Percentiles rank a stretch among this genome's conserved stretches.
Conservation (phyloP, 192 early-diverging fungal species). For the Backusella tuberculispora region DNA sequence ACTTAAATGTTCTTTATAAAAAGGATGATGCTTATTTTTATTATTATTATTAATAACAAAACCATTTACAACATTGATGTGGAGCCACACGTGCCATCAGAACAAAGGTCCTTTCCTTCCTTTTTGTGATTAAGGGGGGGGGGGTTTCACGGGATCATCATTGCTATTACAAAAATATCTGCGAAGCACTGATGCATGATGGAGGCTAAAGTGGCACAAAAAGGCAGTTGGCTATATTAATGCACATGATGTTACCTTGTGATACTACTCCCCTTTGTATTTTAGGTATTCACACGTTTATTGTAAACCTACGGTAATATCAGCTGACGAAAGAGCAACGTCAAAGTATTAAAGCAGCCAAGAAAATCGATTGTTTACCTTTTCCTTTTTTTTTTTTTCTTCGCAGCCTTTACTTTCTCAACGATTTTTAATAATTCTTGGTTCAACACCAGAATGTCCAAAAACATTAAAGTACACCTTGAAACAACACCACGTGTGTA, state of each 20-base stretch:
- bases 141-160: conserved; percentile 5
- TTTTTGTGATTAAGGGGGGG: neutral
- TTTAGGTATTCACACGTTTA: conserved; percentile 16
- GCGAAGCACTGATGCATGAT: neutral
- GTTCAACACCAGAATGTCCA: conserved; percentile 27
- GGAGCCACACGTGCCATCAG: neutral
- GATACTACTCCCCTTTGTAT: neutral
- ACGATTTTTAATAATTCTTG: conserved; percentile 11
- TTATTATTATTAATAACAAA: neutral
- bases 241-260: conserved; percentile 12
- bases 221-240: conserved; percentile 11
- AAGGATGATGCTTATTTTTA: too few species aligned
- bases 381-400: neutral
- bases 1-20: too few species aligned
- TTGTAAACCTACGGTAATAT: conserved; percentile 8
- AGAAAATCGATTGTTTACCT: neutral
- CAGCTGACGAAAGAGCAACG: conserved; percentile 10
- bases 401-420: conserved; percentile 15
- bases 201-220: neutral
- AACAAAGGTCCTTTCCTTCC: neutral
- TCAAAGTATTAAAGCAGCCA: conserved; percentile 13
- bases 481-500: conserved; percentile 35
- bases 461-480: conserved; percentile 17
- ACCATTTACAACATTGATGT: neutral
- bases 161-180: conserved; percentile 4